Percentiles rank a stretch among this genome's conserved stretches.
Conservation (phyloP, 352 stramenopile genomes). For the Plasmopara viticola region DNA sequence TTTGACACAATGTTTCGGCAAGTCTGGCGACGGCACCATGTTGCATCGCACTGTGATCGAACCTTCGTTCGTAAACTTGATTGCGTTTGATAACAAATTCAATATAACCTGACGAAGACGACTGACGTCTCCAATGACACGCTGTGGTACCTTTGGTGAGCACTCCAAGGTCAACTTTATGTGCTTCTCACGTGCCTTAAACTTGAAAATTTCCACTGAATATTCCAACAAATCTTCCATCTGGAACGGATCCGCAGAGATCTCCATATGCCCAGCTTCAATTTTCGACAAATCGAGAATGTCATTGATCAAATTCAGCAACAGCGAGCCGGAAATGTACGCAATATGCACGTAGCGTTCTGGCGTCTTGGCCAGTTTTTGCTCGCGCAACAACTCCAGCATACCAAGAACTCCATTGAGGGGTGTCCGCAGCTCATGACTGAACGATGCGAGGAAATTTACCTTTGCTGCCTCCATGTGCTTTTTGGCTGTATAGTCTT, state of each 20-base stretch:
- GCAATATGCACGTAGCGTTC: conserved; percentile 68
- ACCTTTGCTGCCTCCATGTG: conserved; percentile 64
- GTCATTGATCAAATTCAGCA: conserved; percentile 78
- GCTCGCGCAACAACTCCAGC: conserved; percentile 59
- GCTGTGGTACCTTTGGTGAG: conserved; percentile 45
- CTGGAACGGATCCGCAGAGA: conserved; percentile 70
- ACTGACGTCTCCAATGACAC: conserved; percentile 53
- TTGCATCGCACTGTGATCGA: conserved; percentile 64
- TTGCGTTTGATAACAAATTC: conserved; percentile 71
- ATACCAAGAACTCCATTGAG: conserved; percentile 77
- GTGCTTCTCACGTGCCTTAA: conserved; percentile 70
- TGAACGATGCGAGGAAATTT: conserved; percentile 66
- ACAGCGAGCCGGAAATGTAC: conserved; percentile 55
- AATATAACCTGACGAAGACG: conserved; percentile 63
- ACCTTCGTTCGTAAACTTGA: conserved; percentile 74
- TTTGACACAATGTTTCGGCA: conserved; percentile 51
- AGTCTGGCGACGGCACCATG: conserved; percentile 43
- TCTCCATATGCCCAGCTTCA: conserved; percentile 84
- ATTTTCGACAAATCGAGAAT: conserved; percentile 88
- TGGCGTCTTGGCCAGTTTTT: conserved; percentile 50
- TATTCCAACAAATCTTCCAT: conserved; percentile 71
- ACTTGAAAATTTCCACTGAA: conserved; percentile 79
- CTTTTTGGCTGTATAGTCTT: conserved; percentile 84
- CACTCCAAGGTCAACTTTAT: conserved; percentile 71
- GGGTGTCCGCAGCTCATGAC: conserved; percentile 62